These are phyloP conservation scores for Fraxinus platypoda DNA, from an alignment of 305 asterid species.

Conservation along the genomic window DNA sequence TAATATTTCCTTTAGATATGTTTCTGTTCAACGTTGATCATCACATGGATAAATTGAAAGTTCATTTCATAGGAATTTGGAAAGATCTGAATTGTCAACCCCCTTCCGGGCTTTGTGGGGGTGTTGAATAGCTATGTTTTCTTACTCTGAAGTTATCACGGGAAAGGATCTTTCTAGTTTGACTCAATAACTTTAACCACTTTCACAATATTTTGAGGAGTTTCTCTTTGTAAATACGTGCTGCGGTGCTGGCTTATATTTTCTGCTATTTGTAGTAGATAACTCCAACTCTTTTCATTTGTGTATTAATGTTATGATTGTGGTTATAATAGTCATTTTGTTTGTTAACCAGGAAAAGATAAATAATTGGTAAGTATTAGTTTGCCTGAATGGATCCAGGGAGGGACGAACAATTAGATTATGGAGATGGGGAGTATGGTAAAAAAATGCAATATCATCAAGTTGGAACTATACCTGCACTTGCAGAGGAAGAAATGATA, in stretches of 20 bases:
- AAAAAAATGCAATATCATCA: constrained; percentile 68
- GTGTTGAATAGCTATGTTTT: not conserved
- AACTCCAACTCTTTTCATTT: not conserved
- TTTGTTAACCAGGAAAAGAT: constrained; percentile 40
- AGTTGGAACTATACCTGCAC: constrained; percentile 73
- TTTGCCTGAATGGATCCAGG: constrained; percentile 56
- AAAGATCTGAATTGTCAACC: not conserved
- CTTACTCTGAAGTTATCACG: not conserved
- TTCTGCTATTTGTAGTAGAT: not conserved
- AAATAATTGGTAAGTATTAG: constrained; percentile 25
- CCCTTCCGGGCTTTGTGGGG: not conserved
- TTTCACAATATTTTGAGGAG: not conserved
- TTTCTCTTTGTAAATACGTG: not conserved
- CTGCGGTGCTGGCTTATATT: not conserved
- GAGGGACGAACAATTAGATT: constrained; percentile 64
- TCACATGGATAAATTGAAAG: not conserved
- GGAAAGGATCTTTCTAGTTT: not conserved
- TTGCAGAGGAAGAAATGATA: constrained; percentile 79
- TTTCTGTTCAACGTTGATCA: not conserved
- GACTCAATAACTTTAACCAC: not conserved
- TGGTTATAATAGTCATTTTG: constrained; percentile 16
- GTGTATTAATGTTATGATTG: constrained; percentile 7
- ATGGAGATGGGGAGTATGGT: constrained; percentile 65
- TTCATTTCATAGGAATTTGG: not conserved
- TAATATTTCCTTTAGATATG: constrained; percentile 19